These are phyloP conservation scores for Penicillium aurantiogriseum DNA, from an alignment of 2,329 filamentous ascomycete species.

Conservation along the genomic window DNA sequence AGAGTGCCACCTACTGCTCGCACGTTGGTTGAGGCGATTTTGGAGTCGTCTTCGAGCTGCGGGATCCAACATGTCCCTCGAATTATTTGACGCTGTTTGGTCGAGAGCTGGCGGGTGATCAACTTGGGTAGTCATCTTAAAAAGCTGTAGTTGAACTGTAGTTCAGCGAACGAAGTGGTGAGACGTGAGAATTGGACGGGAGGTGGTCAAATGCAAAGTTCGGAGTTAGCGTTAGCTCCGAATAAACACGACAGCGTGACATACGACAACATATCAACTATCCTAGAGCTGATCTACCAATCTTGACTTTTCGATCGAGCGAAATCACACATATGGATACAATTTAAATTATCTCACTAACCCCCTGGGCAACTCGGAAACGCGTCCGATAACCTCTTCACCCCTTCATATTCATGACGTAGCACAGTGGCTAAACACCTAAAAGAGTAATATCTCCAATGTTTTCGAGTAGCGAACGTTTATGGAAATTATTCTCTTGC, in stretches of 20 bases:
- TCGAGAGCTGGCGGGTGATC: background rate
- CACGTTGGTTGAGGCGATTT: constrained; percentile 26
- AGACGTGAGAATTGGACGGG: background rate
- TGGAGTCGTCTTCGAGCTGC: constrained; percentile 16
- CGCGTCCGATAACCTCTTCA: background rate
- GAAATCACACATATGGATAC: background rate
- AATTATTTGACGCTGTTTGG: background rate
- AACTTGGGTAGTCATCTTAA: background rate
- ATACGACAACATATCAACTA: background rate
- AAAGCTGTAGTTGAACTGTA: background rate
- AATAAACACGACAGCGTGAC: background rate
- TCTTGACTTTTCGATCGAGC: background rate
- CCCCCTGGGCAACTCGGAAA: background rate
- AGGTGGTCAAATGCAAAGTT: background rate
- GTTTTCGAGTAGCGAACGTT: background rate
- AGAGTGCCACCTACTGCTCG: constrained; percentile 18
- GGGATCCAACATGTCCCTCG: constrained; percentile 2
- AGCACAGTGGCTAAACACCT: background rate
- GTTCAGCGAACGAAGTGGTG: background rate
- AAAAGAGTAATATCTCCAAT: background rate
- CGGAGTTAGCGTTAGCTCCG: constrained; percentile 4
- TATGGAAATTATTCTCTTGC: background rate
- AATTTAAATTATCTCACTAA: background rate
- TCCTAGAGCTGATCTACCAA: background rate
- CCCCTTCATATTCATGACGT: constrained; percentile 5